These are phyloP conservation scores for Globisporangium alternatum DNA, from an alignment of 352 stramenopile genomes.

Conservation along the genomic window DNA sequence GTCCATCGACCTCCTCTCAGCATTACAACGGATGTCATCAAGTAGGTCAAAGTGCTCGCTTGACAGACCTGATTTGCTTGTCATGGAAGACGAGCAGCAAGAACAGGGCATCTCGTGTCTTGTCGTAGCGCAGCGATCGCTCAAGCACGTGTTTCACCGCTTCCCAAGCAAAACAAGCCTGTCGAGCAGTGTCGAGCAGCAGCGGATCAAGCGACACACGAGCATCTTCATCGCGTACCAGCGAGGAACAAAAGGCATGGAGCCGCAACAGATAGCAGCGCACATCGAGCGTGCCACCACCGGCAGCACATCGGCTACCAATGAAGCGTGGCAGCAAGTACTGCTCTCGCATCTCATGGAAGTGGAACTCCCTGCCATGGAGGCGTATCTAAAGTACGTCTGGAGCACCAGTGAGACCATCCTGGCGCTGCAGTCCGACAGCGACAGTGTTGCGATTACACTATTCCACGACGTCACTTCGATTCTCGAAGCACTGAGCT, in stretches of 20 bases:
- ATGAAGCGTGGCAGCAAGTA: constrained; percentile 21
- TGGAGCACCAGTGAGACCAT: constrained; percentile 38
- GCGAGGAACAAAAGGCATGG: constrained; percentile 18
- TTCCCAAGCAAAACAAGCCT: constrained; percentile 38
- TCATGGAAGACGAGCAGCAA: background rate
- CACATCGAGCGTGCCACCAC: background rate
- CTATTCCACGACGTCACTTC: constrained; percentile 14
- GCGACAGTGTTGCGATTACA: constrained; percentile 11
- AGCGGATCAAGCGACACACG: constrained; percentile 36
- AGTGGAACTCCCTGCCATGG: constrained; percentile 50
- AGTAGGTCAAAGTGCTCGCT: background rate
- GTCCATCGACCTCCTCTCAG: background rate
- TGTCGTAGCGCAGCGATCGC: constrained; percentile 19
- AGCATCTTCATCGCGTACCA: constrained; percentile 39
- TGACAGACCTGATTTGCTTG: too few species aligned
- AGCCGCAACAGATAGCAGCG: constrained; percentile 13
- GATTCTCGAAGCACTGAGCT: constrained; percentile 19
- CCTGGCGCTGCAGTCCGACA: constrained; percentile 26
- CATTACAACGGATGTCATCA: background rate
- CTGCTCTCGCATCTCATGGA: constrained; percentile 33
- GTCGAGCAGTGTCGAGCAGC: constrained; percentile 32
- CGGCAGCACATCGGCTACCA: background rate
- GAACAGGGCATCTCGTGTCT: background rate
- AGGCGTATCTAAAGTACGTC: constrained; percentile 37
- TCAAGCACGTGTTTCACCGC: constrained; percentile 20